Conservation (phyloP, 2,329 filamentous ascomycete genomes). For the Trichophaea hybrida region DNA sequence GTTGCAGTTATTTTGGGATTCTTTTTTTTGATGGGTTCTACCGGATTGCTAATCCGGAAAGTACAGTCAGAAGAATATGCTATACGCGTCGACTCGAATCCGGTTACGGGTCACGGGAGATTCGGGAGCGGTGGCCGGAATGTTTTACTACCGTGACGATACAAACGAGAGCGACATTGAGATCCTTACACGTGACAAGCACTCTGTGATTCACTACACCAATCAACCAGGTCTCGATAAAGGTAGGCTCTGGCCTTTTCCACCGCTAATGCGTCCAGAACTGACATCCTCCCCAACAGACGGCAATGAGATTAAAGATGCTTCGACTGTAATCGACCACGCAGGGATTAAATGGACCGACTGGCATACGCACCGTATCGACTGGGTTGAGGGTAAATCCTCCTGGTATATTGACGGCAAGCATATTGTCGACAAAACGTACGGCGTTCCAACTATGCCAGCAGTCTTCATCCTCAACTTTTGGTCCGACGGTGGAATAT, state of each 20-base stretch:
- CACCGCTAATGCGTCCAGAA: neutral
- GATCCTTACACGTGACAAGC: slow-evolving; percentile 38
- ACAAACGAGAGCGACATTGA: slow-evolving; percentile 40
- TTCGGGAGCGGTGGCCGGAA: slow-evolving; percentile 39
- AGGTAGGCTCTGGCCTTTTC: neutral
- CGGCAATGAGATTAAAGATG: slow-evolving; percentile 14
- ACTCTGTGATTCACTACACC: slow-evolving; percentile 40
- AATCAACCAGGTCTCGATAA: slow-evolving; percentile 39
- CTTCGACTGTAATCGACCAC: slow-evolving; percentile 16
- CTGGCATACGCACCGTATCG: slow-evolving; percentile 46
- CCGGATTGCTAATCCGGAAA: slow-evolving; percentile 8
- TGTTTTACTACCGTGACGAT: slow-evolving; percentile 40
- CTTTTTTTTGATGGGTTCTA: slow-evolving; percentile 5
- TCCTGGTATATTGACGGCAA: slow-evolving; percentile 44
- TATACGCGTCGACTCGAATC: slow-evolving; percentile 36
- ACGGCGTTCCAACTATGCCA: slow-evolving; percentile 42
- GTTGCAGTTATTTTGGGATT: neutral
- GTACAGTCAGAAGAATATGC: slow-evolving; percentile 13
- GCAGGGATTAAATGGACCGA: slow-evolving; percentile 34
- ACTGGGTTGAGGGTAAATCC: slow-evolving; percentile 42
- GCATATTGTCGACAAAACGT: slow-evolving; percentile 39
- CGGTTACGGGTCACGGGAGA: slow-evolving; percentile 38
- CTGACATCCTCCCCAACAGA: neutral
- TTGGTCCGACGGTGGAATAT: slow-evolving; percentile 47
- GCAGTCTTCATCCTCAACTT: slow-evolving; percentile 44